These are phyloP conservation scores for Ilex asprella DNA, from an alignment of 257 asterid species.

Conservation along the genomic window DNA sequence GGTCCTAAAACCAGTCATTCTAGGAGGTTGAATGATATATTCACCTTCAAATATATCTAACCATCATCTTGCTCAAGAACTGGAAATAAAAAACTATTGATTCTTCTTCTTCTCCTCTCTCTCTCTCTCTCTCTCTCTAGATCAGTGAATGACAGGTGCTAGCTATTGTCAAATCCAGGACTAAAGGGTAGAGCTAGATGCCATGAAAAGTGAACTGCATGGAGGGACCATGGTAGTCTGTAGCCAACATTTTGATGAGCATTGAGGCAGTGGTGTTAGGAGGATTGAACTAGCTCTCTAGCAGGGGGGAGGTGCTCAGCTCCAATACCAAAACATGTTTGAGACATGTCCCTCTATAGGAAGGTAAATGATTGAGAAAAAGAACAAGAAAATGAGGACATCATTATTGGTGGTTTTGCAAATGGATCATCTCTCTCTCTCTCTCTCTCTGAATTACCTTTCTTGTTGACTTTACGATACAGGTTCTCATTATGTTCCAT, in stretches of 20 bases:
- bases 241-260: constrained; percentile 28
- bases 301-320: constrained; percentile 18
- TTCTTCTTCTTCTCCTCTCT: too few species aligned
- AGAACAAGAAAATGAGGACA: constrained; percentile 12
- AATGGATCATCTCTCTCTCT: constrained; percentile 3
- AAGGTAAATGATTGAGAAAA: constrained; percentile 1
- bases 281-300: constrained; percentile 2
- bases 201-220: not conserved
- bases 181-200: not conserved
- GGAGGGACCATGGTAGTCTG: constrained; percentile 36
- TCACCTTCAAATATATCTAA: too few species aligned
- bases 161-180: not conserved
- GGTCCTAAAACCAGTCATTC: too few species aligned
- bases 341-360: constrained; percentile 49
- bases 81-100: too few species aligned
- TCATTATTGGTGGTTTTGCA: constrained; percentile 11
- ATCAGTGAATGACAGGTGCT: too few species aligned
- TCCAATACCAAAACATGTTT: constrained; percentile 54
- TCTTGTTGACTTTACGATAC: constrained; percentile 24
- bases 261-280: constrained; percentile 25
- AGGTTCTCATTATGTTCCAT: constrained; percentile 21
- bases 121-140: too few species aligned
- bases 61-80: too few species aligned
- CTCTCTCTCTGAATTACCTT: not conserved
- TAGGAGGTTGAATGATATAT: too few species aligned